Base-by-base conservation (phyloP, 441 rosid species). In the Corymbia calophylla region DNA sequence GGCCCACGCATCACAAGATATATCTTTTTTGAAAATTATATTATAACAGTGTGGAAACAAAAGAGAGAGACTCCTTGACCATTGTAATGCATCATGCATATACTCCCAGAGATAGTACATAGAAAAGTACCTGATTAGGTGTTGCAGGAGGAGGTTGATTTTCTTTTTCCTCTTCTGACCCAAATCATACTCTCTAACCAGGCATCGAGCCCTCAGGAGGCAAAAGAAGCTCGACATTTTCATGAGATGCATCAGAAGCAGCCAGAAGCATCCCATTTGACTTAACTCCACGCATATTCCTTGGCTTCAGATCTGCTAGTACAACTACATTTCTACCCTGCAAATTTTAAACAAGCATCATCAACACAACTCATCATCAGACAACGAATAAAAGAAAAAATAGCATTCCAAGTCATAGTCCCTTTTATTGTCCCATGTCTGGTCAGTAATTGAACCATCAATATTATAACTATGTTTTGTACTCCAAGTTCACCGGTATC, bases 201-300 rank as follows among this genome's bases (percentile, higher is more conserved):
- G 97, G 97, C 62, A 94, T 54, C 7, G 99, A 93, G 7, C 91
- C 95, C 49, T 94, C 90, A 16, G 98, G 99, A 58, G 98, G 99
- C 84, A 94, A 92, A 54, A 97, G 95, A 92, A 94, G 97, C 94
- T 97, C 97, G 62, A 97, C 96, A 88, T 93, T 95, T 90, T 97
- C 94, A 91, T 97, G 99, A 39, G 97, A 90, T 5, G 94, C 92
- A 91, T 96, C 98, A 19, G 98, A 96, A 62, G 99, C 98, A 93
- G 97, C 96, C 91, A 97, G 89, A 56, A 97, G 95, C 99, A 96
- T 97, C 53, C 99, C 99, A 91, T 64, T 92, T 17, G 99, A 97
- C 93, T 97, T 97, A 2, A 97, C 96, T 53, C 99, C 99, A 44
- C 99, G 96, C 99, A 97, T 97, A 89, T 95, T 97, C 92, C 99